Conservation (phyloP, 257 asterid species). For the Primulina huaijiensis region DNA sequence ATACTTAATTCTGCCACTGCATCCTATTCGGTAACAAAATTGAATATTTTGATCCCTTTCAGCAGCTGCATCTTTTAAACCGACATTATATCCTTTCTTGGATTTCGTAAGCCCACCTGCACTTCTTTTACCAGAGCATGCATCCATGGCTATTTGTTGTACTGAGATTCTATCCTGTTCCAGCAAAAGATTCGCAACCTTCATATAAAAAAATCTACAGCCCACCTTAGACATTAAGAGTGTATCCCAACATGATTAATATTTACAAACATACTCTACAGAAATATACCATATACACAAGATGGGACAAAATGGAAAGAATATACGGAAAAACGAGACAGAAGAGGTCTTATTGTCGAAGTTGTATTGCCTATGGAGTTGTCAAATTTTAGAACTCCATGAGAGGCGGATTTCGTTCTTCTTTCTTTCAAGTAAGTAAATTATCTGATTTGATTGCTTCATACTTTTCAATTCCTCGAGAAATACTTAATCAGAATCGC, state of each 20-base stretch:
- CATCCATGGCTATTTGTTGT: constrained; percentile 41
- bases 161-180: constrained; percentile 25
- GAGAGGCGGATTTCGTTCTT: background rate
- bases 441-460: background rate
- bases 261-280: background rate
- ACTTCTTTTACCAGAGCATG: constrained; percentile 45
- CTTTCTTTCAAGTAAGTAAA: too few species aligned
- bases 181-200: constrained; percentile 19
- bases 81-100: constrained; percentile 34
- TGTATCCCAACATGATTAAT: background rate
- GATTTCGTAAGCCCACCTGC: constrained; percentile 32
- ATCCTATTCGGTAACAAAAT: constrained; percentile 75
- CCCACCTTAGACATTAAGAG: background rate
- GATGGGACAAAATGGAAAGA: background rate
- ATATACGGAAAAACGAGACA: background rate
- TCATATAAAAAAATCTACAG: background rate
- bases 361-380: background rate
- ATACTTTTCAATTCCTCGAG: background rate
- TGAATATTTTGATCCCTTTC: constrained; percentile 48
- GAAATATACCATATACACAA: background rate
- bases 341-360: background rate
- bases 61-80: constrained; percentile 30
- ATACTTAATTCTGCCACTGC: constrained; percentile 67
- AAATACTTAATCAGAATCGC: background rate
- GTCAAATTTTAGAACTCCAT: background rate